Evolutionary conservation across 2,329 filamentous ascomycete species (phyloP), one percentile per base, ranked within the genome.

Genomic region (Blastomyces parvus): DNA sequence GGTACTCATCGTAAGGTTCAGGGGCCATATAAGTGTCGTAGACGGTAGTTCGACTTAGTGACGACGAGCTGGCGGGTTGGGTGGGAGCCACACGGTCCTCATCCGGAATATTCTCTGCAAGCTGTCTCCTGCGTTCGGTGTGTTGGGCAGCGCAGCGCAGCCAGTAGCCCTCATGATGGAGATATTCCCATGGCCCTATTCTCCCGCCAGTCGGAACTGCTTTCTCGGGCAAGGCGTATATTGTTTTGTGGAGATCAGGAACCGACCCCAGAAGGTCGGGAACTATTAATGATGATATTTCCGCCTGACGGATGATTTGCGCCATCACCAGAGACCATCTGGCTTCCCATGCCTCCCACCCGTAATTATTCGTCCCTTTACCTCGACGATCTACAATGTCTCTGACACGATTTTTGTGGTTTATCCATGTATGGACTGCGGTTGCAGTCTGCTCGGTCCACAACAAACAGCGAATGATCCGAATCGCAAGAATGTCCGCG

Each of bases 311-410:
- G 22, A 87, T 81, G 5, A 86, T 74, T 65, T 88, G 78, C 3
- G 83, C 84, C 82, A 88, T 86, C 36, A 82, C 76, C 65, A 80
- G 78, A 19, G 84, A 82, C 86, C 85, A 88, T 63, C 89, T 84
- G 50, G 90, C 86, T 76, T 96, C 89, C 92, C 93, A 99, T 1
- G 93, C 92, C 70, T 91, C 85, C 90, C 92, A 97, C 6, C 91
- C 90, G 73, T 97, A 97, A 67, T 90, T 96, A 40, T 86, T 85
- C 2, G 90, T 91, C 0, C 93, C 93, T 69, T 90, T 90, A 3
- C 91, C 92, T 68, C 88, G 86, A 22, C 89, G 84, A 71, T 96
- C 90, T 19, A 97, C 80, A 61, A 97, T 84, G 69, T 90, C 88
- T 62, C 82, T 83, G 67, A 93, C 86, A 63, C 88, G 85, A 62